These are phyloP conservation scores for Pyrenophora teres DNA, from an alignment of 2,329 filamentous ascomycete genomes.

Conservation along the genomic window DNA sequence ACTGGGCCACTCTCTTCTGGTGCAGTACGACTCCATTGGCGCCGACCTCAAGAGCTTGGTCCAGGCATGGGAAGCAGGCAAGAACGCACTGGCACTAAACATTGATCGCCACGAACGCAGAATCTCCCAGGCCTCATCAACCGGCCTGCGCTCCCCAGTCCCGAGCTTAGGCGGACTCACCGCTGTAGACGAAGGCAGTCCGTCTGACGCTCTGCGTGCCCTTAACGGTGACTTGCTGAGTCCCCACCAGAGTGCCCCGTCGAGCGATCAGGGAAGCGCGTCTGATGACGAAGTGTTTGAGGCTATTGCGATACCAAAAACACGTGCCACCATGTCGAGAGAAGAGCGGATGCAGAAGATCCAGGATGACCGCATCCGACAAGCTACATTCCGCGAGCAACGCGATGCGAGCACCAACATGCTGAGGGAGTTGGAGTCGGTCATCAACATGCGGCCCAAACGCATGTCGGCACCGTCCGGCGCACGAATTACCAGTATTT, in stretches of 20 bases:
- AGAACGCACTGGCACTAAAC: constrained; percentile 77
- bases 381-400: constrained; percentile 72
- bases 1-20: constrained; percentile 76
- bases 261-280: constrained; percentile 57
- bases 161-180: constrained; percentile 68
- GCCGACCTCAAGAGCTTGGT: constrained; percentile 71
- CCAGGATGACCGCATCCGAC: constrained; percentile 80
- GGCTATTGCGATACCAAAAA: constrained; percentile 75
- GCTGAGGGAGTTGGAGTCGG: constrained; percentile 88
- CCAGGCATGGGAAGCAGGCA: constrained; percentile 65
- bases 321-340: constrained; percentile 71
- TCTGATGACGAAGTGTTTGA: constrained; percentile 84
- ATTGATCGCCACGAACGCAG: constrained; percentile 77
- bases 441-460: constrained; percentile 62
- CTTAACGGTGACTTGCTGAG: constrained; percentile 72
- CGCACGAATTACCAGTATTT: constrained; percentile 42
- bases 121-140: constrained; percentile 56
- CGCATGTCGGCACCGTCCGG: constrained; percentile 26
- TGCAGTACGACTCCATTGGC: constrained; percentile 94
- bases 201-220: constrained; percentile 73
- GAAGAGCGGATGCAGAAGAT: constrained; percentile 89
- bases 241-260: constrained; percentile 45
- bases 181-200: constrained; percentile 57
- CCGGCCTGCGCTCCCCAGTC: constrained; percentile 54
- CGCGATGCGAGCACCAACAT: constrained; percentile 84